Percentiles rank a stretch among this genome's conserved stretches.
These are phyloP conservation scores for Tausonia pullulans DNA, from an alignment of 1,284 basidiomycete genomes.

Conservation along the genomic window DNA sequence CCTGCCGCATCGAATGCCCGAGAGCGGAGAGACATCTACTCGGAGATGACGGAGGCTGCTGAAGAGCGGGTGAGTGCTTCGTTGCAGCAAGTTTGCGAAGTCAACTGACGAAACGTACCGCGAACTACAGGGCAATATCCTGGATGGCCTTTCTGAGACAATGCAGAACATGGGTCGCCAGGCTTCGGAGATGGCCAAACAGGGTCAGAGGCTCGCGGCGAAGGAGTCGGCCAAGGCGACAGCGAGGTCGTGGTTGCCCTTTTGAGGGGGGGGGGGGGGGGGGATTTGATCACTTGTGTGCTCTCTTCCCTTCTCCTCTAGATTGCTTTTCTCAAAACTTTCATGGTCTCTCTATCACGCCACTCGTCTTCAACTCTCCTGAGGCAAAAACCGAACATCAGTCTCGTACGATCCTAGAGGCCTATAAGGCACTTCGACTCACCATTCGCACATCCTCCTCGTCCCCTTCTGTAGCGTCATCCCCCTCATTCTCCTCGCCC, in stretches of 20 bases:
- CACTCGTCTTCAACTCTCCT: too few species aligned
- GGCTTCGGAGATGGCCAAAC: conserved; percentile 27
- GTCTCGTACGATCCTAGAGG: too few species aligned
- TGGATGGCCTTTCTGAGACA: conserved; percentile 19
- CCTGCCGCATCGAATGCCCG: neutral
- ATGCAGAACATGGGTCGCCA: conserved; percentile 26
- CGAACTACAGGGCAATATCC: neutral
- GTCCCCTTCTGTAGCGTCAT: too few species aligned
- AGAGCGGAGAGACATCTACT: conserved; percentile 23
- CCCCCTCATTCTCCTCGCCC: too few species aligned
- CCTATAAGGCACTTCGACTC: too few species aligned
- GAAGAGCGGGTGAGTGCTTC: conserved; percentile 19
- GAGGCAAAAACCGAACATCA: too few species aligned
- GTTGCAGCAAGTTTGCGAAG: neutral
- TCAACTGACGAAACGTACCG: neutral
- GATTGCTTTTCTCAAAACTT: too few species aligned
- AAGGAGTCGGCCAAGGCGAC: conserved; percentile 33
- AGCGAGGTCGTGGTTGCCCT: conserved; percentile 14
- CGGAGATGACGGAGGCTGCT: conserved; percentile 29
- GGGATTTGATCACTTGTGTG: too few species aligned
- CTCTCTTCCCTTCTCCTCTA: too few species aligned
- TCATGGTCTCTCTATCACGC: too few species aligned
- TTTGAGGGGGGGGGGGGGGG: too few species aligned
- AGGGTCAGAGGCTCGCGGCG: conserved; percentile 30
- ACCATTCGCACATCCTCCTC: too few species aligned